Conservation (phyloP, 208 protist species). For the Wallacemonas collosoma region DNA sequence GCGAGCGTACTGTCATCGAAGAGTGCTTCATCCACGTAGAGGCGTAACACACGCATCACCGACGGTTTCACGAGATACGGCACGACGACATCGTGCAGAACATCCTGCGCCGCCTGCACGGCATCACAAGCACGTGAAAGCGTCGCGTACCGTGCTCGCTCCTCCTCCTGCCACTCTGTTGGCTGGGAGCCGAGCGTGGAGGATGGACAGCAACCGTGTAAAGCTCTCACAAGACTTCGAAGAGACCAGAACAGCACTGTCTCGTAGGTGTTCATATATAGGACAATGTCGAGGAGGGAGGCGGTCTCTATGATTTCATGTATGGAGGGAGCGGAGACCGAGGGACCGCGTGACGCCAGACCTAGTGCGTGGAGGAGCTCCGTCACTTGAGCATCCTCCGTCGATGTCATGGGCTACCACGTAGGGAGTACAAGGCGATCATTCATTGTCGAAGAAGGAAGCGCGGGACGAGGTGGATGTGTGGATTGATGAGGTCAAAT, state of each 20-base stretch:
- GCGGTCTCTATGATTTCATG: conserved; percentile 24
- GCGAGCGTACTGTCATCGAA: conserved; percentile 8
- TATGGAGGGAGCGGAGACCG: conserved; percentile 9
- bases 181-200: not conserved
- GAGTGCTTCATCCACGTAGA: conserved; percentile 6
- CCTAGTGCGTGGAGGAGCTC: not conserved
- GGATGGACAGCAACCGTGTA: not conserved
- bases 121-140: conserved; percentile 1
- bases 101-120: conserved; percentile 8
- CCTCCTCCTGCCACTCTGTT: not conserved
- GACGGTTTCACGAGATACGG: conserved; percentile 8
- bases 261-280: conserved; percentile 45
- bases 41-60: not conserved
- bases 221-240: not conserved
- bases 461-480: no score
- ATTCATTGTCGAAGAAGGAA: no score
- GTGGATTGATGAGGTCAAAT: no score
- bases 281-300: conserved; percentile 41
- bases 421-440: no score
- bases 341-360: not conserved
- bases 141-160: not conserved
- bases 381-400: not conserved
- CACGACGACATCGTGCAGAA: not conserved
- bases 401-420: not conserved
- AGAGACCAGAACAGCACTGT: conserved; percentile 32